phyloP scores from a whole-genome alignment of 257 asterid species.

The Dorcoceras hygrometricum region DNA sequence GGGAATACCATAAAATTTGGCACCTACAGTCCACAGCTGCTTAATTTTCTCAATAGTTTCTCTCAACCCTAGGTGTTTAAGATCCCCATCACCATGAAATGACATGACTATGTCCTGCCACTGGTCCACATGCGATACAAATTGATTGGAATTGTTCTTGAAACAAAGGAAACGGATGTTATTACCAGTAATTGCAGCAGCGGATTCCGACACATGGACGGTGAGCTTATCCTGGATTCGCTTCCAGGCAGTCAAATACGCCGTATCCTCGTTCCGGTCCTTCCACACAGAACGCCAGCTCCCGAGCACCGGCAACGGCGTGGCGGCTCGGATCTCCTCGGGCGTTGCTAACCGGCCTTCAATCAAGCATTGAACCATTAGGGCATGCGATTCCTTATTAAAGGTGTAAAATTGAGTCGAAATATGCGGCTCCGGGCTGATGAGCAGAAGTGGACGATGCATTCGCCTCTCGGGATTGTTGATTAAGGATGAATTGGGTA shows the following conservation, averaged over 20 bases:
- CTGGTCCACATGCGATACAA: conserved; percentile 80
- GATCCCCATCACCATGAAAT: conserved; percentile 68
- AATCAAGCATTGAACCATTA: conserved; percentile 71
- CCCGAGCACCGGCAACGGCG: conserved; percentile 62
- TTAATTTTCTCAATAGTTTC: conserved; percentile 82
- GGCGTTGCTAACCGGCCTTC: conserved; percentile 74
- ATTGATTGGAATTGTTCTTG: conserved; percentile 81
- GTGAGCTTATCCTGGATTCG: conserved; percentile 93
- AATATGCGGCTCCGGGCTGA: conserved; percentile 72
- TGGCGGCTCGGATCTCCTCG: conserved; percentile 82
- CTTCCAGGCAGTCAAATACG: conserved; percentile 93
- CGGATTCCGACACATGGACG: conserved; percentile 37
- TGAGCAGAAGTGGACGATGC: conserved; percentile 26
- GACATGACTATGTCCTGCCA: conserved; percentile 96
- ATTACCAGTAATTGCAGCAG: conserved; percentile 27
- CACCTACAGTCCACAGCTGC: conserved; percentile 98
- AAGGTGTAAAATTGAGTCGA: conserved; percentile 97
- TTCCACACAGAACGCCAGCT: conserved; percentile 99
- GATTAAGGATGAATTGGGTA: conserved; percentile 24
- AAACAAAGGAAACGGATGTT: conserved; percentile 70
- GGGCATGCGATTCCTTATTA: conserved; percentile 68
- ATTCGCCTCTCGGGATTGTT: conserved; percentile 25
- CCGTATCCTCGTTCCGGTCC: conserved; percentile 96
- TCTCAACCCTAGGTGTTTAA: conserved; percentile 77
- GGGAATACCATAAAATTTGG: conserved; percentile 93